Evolutionary conservation across 2,329 filamentous ascomycete genomes (phyloP).

Genomic region (Cladophialophora yegresii): DNA sequence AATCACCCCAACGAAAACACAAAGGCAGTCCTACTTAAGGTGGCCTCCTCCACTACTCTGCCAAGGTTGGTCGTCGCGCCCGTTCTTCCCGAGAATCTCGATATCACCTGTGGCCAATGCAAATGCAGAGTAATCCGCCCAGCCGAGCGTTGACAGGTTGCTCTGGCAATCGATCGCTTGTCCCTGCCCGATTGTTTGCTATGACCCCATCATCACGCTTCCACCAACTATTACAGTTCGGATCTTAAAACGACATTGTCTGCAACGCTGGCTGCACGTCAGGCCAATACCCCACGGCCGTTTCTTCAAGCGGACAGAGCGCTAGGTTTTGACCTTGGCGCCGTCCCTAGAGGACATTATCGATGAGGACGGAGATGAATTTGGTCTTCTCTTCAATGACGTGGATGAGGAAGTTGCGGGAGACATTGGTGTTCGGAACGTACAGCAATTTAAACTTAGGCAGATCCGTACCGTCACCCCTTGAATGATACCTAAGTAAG

Average conservation of each 20-base stretch:
- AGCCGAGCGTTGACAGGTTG: slow-evolving; percentile 38
- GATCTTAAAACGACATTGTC: slow-evolving; percentile 55
- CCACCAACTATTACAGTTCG: slow-evolving; percentile 59
- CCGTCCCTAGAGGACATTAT: slow-evolving; percentile 51
- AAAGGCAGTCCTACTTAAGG: slow-evolving; percentile 18
- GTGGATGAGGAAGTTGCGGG: slow-evolving; percentile 59
- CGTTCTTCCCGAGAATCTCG: slow-evolving; percentile 33
- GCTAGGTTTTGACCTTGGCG: slow-evolving; percentile 45
- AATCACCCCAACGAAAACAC: slow-evolving; percentile 11
- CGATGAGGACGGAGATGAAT: slow-evolving; percentile 56
- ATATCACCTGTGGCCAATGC: slow-evolving; percentile 38
- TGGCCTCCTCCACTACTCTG: slow-evolving; percentile 24
- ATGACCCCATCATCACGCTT: slow-evolving; percentile 57
- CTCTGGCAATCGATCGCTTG: slow-evolving; percentile 59
- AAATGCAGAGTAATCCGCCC: slow-evolving; percentile 39
- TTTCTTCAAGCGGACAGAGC: slow-evolving; percentile 48
- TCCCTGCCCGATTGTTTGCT: slow-evolving; percentile 60
- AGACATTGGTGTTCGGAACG: slow-evolving; percentile 59
- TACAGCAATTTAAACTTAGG: slow-evolving; percentile 61
- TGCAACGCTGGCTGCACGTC: slow-evolving; percentile 40
- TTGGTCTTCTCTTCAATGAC: slow-evolving; percentile 62
- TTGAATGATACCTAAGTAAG: slow-evolving; percentile 53
- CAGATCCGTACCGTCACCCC: slow-evolving; percentile 53
- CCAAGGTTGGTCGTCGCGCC: slow-evolving; percentile 26
- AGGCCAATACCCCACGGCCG: slow-evolving; percentile 21